Conservation (phyloP, 2,329 filamentous ascomycete species). For the Pseudocercospora cruenta region DNA sequence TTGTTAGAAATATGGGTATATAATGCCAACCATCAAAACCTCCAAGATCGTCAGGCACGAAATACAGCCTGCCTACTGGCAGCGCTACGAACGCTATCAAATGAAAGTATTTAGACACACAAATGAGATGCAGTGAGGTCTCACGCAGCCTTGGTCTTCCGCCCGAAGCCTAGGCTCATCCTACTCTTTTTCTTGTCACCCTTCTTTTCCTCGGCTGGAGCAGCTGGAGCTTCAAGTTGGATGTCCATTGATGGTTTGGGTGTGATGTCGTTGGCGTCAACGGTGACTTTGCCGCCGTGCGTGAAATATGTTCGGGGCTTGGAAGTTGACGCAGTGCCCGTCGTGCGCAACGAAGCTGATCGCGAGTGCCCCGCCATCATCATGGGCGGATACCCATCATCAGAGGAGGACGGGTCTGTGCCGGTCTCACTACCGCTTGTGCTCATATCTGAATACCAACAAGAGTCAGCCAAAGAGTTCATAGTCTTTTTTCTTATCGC, state of each 20-base stretch:
- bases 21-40: not conserved
- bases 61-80: not conserved
- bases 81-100: constrained; percentile 22
- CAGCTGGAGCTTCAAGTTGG: constrained; percentile 4
- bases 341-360: constrained; percentile 19
- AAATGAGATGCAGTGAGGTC: constrained; percentile 4
- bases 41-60: not conserved
- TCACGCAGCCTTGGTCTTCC: constrained; percentile 25
- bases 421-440: constrained; percentile 30
- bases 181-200: constrained; percentile 32
- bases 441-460: constrained; percentile 27
- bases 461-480: constrained; percentile 1
- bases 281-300: constrained; percentile 32
- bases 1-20: not conserved
- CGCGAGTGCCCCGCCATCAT: constrained; percentile 14
- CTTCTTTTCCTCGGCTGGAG: constrained; percentile 12
- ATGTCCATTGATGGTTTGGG: constrained; percentile 8
- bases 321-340: constrained; percentile 12
- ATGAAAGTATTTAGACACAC: not conserved
- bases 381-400: constrained; percentile 23
- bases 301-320: constrained; percentile 36
- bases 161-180: constrained; percentile 32
- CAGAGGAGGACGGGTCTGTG: constrained; percentile 20
- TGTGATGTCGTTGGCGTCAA: constrained; percentile 19
- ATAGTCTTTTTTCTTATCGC: not conserved